Evolutionary conservation across 305 asterid genomes (phyloP).

Genomic region (Fraxinus greggii): DNA sequence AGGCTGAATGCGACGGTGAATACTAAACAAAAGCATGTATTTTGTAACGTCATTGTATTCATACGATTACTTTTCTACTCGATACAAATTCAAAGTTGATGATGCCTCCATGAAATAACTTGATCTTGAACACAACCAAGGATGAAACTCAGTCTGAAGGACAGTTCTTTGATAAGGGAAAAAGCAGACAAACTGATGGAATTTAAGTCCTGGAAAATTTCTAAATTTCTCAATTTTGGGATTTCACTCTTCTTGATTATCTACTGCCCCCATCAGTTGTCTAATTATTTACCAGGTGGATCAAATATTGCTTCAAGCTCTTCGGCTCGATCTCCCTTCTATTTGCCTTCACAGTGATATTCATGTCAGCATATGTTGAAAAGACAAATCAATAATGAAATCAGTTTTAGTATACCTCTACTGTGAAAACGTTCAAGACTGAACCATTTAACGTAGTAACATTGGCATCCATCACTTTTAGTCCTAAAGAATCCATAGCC

Average conservation of each 20-base stretch:
- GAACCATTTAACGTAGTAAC: conserved; percentile 50
- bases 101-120: neutral
- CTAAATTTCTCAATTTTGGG: neutral
- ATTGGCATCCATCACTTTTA: conserved; percentile 60
- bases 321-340: conserved; percentile 30
- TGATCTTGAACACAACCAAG: neutral
- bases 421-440: conserved; percentile 48
- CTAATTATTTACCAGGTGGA: conserved; percentile 33
- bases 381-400: neutral
- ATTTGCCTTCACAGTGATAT: conserved; percentile 40
- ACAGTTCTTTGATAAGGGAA: neutral
- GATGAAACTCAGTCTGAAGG: neutral
- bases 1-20: neutral
- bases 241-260: conserved; percentile 5
- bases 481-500: conserved; percentile 52
- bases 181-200: neutral
- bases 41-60: neutral
- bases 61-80: neutral
- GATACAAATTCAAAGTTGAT: neutral
- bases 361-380: conserved; percentile 1
- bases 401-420: conserved; percentile 45
- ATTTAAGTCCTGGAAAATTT: neutral
- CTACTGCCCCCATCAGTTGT: neutral
- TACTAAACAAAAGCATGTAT: neutral
- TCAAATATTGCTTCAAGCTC: conserved; percentile 46